Evolutionary conservation across 1,284 basidiomycete genomes (phyloP), one percentile per base, ranked within the genome.

Genomic region (Somion occarium): DNA sequence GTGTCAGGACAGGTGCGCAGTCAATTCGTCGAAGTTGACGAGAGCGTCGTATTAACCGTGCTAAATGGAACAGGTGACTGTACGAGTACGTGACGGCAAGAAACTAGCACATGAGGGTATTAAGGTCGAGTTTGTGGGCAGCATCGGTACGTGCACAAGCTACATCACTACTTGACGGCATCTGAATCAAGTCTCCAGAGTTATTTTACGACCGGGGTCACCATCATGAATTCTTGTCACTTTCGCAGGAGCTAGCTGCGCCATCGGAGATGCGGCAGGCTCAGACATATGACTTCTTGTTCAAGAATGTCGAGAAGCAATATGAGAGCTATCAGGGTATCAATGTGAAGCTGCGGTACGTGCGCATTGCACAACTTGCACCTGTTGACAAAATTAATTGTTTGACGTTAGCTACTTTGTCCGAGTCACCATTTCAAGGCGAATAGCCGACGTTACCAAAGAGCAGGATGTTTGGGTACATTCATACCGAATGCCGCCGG

Each of bases 291-390:
- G 93, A 98, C 50, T 99, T 99, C 70, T 79, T 84, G 59, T 99
- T 99, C 82, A 98, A 98, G 77, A 98, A 97, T 62, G 92, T 99
- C 45, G 97, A 99, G 80, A 98, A 99, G 75, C 93, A 96, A 66
- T 98, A 93, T 63, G 96, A 99, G 74, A 93, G 90, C 62, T 98
- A 98, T 67, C 88, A 94, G 59, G 96, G 96, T 1, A 98, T 98
- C 68, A 99, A 99, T 63, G 96, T 99, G 56, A 98, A 98, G 72
- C 79, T 99, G 57, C 74, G 93, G 92, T 93, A 56, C 56, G 84
- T 49, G 23, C 18, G 19, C 27, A 19, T 25, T 7, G 25, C n/a
- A 26, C 30, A 2, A 18, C 2, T 9, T 20, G 30, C 30, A 22
- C 20, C n/a, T 27, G 20, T 19, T 37, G 34, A 48, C 51, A 43